Evolutionary conservation across 1,139 yeast species (phyloP).

Genomic region (Yamadazyma friedrichii): DNA sequence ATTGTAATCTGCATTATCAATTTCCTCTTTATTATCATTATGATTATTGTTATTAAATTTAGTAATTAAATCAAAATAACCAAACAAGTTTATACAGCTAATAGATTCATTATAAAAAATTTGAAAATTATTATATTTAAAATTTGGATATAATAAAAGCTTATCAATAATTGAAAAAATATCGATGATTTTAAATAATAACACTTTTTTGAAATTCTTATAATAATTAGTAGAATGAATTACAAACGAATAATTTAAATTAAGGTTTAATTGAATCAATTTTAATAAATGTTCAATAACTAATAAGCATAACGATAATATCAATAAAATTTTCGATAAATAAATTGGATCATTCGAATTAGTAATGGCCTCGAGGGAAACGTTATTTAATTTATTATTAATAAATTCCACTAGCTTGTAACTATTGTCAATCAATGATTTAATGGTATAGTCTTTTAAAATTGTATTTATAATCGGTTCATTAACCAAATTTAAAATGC

Average conservation of each 20-base stretch:
- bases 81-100: conserved; percentile 32
- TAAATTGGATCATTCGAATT: conserved; percentile 33
- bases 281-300: conserved; percentile 34
- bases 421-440: conserved; percentile 25
- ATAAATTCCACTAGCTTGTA: conserved; percentile 27
- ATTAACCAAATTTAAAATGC: conserved; percentile 21
- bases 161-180: conserved; percentile 27
- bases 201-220: conserved; percentile 17
- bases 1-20: conserved; percentile 17
- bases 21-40: conserved; percentile 9
- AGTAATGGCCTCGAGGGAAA: conserved; percentile 18
- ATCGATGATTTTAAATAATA: conserved; percentile 25
- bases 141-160: conserved; percentile 13
- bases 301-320: conserved; percentile 29
- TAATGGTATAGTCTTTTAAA: conserved; percentile 30
- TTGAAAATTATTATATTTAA: conserved; percentile 23
- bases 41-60: conserved; percentile 8
- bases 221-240: conserved; percentile 11
- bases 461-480: conserved; percentile 24
- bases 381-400: conserved; percentile 19
- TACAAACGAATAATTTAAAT: conserved; percentile 16
- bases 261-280: conserved; percentile 25
- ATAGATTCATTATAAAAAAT: conserved; percentile 37
- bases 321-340: conserved; percentile 28
- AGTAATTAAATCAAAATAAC: conserved; percentile 28